Conservation (phyloP, 2,329 filamentous ascomycete genomes). For the Bipolaris bicolor region DNA sequence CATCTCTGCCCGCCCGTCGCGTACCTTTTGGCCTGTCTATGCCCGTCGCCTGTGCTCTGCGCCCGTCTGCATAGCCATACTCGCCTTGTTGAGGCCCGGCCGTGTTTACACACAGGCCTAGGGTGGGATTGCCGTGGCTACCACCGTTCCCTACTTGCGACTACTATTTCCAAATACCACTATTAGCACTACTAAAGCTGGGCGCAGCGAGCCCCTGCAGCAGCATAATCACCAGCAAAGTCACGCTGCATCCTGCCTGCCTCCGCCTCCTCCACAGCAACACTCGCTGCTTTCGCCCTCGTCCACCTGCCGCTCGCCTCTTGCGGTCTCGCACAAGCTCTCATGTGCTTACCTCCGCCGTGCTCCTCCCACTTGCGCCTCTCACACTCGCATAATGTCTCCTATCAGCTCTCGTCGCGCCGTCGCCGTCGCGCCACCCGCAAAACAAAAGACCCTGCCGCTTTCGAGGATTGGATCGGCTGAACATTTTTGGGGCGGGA, state of each 20-base stretch:
- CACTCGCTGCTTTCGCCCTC: conserved; percentile 8
- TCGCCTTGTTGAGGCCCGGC: conserved; percentile 16
- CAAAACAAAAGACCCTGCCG: conserved; percentile 45
- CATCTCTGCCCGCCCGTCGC: conserved; percentile 19
- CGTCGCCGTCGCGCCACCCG: conserved; percentile 40
- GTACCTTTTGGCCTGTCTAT: conserved; percentile 10
- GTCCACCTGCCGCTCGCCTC: conserved; percentile 22
- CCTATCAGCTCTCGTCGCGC: conserved; percentile 42
- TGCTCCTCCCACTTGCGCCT: conserved; percentile 46
- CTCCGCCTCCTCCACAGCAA: conserved; percentile 9
- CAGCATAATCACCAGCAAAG: conserved; percentile 16
- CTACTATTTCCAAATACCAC: conserved; percentile 13
- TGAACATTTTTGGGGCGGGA: conserved; percentile 31
- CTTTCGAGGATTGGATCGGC: conserved; percentile 44
- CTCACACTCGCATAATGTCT: conserved; percentile 44
- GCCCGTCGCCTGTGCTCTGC: conserved; percentile 14
- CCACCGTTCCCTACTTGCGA: conserved; percentile 10
- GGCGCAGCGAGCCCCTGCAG: conserved; percentile 28
- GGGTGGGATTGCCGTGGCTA: conserved; percentile 20
- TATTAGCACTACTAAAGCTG: conserved; percentile 25
- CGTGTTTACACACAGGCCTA: conserved; percentile 15
- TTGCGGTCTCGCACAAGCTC: conserved; percentile 40
- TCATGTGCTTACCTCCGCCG: conserved; percentile 48
- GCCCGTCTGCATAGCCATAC: conserved; percentile 23
- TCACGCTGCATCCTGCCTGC: conserved; percentile 21